Conservation (phyloP, 2,329 filamentous ascomycete genomes). For the Daldinia sp. region DNA sequence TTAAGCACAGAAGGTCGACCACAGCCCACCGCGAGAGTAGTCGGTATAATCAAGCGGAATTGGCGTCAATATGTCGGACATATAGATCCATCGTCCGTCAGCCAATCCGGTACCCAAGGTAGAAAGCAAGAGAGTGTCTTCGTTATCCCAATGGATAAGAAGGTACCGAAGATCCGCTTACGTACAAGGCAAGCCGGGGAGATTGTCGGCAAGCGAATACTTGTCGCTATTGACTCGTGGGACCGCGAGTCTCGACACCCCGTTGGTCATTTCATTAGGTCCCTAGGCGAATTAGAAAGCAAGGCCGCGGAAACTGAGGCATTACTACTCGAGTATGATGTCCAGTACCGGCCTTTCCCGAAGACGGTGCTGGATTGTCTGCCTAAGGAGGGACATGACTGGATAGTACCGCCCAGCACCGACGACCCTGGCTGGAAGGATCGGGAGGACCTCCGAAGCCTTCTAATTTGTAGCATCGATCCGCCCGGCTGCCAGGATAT, state of each 20-base stretch:
- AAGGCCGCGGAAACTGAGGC: conserved; percentile 99
- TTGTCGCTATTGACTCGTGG: conserved; percentile 96
- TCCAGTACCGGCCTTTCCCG: conserved; percentile 96
- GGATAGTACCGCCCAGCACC: conserved; percentile 85
- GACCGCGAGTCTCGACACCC: conserved; percentile 93
- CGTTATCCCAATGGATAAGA: conserved; percentile 97
- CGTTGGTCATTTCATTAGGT: conserved; percentile 92
- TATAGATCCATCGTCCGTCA: conserved; percentile 87
- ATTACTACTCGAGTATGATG: conserved; percentile 92
- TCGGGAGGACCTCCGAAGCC: conserved; percentile 83
- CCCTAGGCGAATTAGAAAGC: conserved; percentile 91
- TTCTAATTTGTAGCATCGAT: conserved; percentile 97
- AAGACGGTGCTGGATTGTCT: conserved; percentile 95
- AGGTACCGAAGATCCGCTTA: conserved; percentile 94
- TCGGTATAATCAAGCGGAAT: conserved; percentile 93
- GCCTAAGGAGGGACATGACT: conserved; percentile 90
- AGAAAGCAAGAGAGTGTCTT: conserved; percentile 93
- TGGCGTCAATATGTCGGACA: conserved; percentile 99
- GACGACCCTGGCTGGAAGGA: conserved; percentile 90
- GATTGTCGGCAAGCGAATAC: conserved; percentile 87
- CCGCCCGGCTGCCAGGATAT: conserved; percentile 97
- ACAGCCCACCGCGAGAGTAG: conserved; percentile 91
- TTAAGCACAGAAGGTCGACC: conserved; percentile 80
- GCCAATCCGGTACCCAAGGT: conserved; percentile 78
- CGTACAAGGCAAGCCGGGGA: conserved; percentile 91